A percentile compares a stretch with the other conserved stretches of the same genome.
These are phyloP conservation scores for Candolleomyces aberdarensis DNA, from an alignment of 768 basidiomycete species.

Conservation along the genomic window DNA sequence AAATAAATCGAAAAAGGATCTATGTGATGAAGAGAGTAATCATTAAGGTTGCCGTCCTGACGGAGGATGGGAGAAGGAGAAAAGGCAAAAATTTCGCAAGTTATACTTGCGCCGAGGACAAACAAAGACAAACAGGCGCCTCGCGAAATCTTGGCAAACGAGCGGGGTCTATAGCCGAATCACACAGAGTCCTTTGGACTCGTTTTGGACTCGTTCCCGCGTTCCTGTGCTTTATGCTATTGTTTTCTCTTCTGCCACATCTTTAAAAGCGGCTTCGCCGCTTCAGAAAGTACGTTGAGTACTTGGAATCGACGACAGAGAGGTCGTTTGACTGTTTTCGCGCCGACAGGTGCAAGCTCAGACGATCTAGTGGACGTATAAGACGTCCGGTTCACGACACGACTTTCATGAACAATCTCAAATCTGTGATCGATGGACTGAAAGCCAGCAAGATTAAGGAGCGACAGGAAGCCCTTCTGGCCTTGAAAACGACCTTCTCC, in stretches of 20 bases:
- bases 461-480: slow-evolving; percentile 57
- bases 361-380: no score
- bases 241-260: no score
- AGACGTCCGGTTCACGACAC: not conserved
- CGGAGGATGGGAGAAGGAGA: not conserved
- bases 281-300: no score
- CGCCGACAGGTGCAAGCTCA: no score
- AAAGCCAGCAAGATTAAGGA: slow-evolving; percentile 66
- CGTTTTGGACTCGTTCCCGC: not conserved
- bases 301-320: no score
- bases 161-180: not conserved
- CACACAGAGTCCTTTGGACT: not conserved
- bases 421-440: slow-evolving; percentile 43
- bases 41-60: not conserved
- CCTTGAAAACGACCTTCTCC: slow-evolving; percentile 50
- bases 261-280: no score
- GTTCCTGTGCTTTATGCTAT: no score
- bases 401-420: not conserved
- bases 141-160: slow-evolving; percentile 8
- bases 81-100: not conserved
- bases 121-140: slow-evolving; percentile 23
- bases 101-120: slow-evolving; percentile 2
- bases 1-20: not conserved
- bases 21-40: not conserved
- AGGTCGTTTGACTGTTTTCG: no score